phyloP scores from a whole-genome alignment of 78 protist species.

The Thecamonas trahens region DNA sequence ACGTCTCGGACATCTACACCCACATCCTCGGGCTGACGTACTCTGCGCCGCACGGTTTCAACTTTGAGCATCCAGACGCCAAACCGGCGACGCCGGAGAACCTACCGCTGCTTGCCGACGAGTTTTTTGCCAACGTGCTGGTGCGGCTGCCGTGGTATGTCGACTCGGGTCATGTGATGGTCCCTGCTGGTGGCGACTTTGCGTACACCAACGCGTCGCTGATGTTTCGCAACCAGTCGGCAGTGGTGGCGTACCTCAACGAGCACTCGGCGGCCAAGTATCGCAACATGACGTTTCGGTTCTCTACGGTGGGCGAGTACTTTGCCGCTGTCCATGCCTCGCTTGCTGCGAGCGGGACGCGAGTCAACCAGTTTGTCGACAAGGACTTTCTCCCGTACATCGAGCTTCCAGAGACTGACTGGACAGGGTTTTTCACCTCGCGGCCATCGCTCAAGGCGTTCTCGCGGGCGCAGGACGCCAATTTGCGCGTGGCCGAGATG shows the following conservation, averaged over 20 bases:
- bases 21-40: conserved; percentile 8
- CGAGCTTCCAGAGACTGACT: not conserved
- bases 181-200: conserved; percentile 19
- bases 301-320: conserved; percentile 18
- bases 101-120: not conserved
- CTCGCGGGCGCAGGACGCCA: not conserved
- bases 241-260: conserved; percentile 2
- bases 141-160: not conserved
- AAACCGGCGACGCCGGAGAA: not conserved
- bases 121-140: not conserved
- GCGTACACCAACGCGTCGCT: not conserved
- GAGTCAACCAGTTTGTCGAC: not conserved
- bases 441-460: conserved; percentile 30
- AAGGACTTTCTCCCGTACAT: conserved; percentile 33
- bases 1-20: conserved; percentile 2
- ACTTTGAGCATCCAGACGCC: conserved; percentile 1
- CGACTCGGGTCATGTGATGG: not conserved
- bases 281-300: conserved; percentile 2
- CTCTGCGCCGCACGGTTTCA: not conserved
- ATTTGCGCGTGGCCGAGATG: not conserved
- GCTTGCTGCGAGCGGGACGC: not conserved
- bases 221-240: conserved; percentile 11
- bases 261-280: not conserved
- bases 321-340: conserved; percentile 6
- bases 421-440: conserved; percentile 42